These are phyloP conservation scores for Sugiyamaella americana DNA, from an alignment of 805 yeast species.

Conservation along the genomic window DNA sequence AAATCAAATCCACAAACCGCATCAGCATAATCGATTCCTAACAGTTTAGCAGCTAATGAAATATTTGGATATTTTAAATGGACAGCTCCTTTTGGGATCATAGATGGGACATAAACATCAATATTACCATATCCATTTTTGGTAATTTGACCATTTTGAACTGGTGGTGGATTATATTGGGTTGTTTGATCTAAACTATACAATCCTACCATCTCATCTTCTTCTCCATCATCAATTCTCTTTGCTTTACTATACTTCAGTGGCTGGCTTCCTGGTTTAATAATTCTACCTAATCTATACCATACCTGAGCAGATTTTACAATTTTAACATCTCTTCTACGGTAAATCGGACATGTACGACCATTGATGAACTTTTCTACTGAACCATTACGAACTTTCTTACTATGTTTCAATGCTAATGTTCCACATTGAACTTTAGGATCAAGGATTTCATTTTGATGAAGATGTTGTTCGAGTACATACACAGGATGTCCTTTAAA, in stretches of 20 bases:
- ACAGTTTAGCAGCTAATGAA: slow-evolving; percentile 61
- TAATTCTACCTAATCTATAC: slow-evolving; percentile 72
- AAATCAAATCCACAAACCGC: slow-evolving; percentile 89
- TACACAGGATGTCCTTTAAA: slow-evolving; percentile 83
- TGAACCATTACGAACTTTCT: slow-evolving; percentile 9
- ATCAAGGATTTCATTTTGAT: slow-evolving; percentile 62
- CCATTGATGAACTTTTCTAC: slow-evolving; percentile 16
- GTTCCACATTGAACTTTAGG: slow-evolving; percentile 73
- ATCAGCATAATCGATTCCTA: slow-evolving; percentile 73
- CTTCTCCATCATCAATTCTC: slow-evolving; percentile 26
- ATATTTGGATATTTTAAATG: slow-evolving; percentile 49
- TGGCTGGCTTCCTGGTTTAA: slow-evolving; percentile 67
- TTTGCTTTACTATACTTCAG: slow-evolving; percentile 39
- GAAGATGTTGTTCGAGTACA: slow-evolving; percentile 69
- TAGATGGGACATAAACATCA: slow-evolving; percentile 60
- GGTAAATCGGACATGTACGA: slow-evolving; percentile 41
- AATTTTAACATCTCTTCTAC: slow-evolving; percentile 54
- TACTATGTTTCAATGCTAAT: slow-evolving; percentile 42
- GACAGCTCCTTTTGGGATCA: slow-evolving; percentile 76
- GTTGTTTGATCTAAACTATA: slow-evolving; percentile 71
- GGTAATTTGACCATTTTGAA: slow-evolving; percentile 53
- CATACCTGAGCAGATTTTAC: slow-evolving; percentile 77
- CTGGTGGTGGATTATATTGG: slow-evolving; percentile 52
- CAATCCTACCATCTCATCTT: slow-evolving; percentile 55
- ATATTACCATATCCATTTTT: slow-evolving; percentile 72